Evolutionary conservation across 1,284 basidiomycete species (phyloP), one percentile per base, ranked within the genome.

Genomic region (Lentinula novae-zelandiae): DNA sequence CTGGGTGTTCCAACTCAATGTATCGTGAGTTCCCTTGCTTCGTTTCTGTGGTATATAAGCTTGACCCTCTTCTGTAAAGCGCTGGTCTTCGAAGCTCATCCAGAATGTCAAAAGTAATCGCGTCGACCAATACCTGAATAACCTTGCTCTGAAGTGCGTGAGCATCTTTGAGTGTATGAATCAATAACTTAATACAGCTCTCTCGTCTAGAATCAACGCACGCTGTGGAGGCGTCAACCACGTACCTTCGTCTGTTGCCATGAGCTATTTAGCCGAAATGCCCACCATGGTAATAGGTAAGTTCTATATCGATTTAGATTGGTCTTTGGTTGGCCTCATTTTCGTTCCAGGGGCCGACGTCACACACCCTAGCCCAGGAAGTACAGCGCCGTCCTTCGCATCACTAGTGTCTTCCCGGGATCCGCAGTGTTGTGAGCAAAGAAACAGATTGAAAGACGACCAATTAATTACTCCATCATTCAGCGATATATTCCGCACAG

Each of bases 201-300:
- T 39, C 8, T 39, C 20, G 10, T n/a, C 9, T 34, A 80, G 77
- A 61, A 73, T 80, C 27, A 80, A 80, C 58, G 72, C 69, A 0
- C 75, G 75, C 42, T 66, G 78, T 15, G 77, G 76, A 0, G 78
- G 78, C 1, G 61, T 68, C 15, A 78, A 77, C 59, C 72, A 66
- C 49, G 57, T 65, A 12, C 73, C 76, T 2, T 31, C 49, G 0
- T 64, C 66, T 36, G 31, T 34, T 0, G 67, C 65, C 0, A 69
- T 77, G 63, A 33, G 58, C 4, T 66, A 60, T 40, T 33, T 78
- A 5, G 31, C 20, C 0, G 9, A 58, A 8, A 6, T 22, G 3
- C 69, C 70, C 0, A 72, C 73, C 6, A 78, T 78, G 73, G 65
- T 78, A 9, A 63, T 77, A 49, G 77, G 75, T 77, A 61, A 58